A percentile compares a stretch with the other conserved stretches of the same genome.
Conservation (phyloP, 2,329 filamentous ascomycete species). For the Clarireedia hainanense region DNA sequence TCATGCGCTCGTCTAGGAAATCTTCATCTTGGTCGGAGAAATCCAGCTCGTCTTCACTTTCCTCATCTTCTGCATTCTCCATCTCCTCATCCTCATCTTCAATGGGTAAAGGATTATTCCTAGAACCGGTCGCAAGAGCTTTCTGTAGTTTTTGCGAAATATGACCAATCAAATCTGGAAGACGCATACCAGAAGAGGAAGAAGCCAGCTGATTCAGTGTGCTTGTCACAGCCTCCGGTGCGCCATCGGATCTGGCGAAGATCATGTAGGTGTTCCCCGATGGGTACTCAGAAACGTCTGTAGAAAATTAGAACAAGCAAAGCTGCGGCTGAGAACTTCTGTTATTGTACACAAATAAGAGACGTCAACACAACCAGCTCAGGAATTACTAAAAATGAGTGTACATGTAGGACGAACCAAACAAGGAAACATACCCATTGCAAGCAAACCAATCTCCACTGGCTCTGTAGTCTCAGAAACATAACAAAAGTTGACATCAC, state of each 20-base stretch:
- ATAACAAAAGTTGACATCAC: conserved; percentile 59
- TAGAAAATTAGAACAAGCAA: not conserved
- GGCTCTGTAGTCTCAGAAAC: conserved; percentile 23
- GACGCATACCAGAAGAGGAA: conserved; percentile 15
- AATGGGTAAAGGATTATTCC: conserved; percentile 20
- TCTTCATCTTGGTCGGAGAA: conserved; percentile 16
- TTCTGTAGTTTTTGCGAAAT: conserved; percentile 21
- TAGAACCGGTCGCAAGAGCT: conserved; percentile 16
- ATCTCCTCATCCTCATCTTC: conserved; percentile 30
- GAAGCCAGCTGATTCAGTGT: conserved; percentile 24
- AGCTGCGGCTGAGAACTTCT: not conserved
- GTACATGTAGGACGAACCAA: not conserved
- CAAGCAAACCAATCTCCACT: conserved; percentile 22
- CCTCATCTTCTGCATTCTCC: conserved; percentile 17
- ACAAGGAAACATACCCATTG: conserved; percentile 15
- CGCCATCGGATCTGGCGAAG: conserved; percentile 41
- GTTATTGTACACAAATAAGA: not conserved
- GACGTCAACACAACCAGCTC: too few species aligned
- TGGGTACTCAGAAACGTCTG: conserved; percentile 50
- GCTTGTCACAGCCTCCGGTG: conserved; percentile 34
- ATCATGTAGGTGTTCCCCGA: conserved; percentile 41
- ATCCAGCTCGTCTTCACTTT: conserved; percentile 19
- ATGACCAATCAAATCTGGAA: conserved; percentile 20
- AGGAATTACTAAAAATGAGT: not conserved
- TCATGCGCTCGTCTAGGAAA: conserved; percentile 16